Conservation (phyloP, 2,329 filamentous ascomycete genomes). For the Fonsecaea erecta region DNA sequence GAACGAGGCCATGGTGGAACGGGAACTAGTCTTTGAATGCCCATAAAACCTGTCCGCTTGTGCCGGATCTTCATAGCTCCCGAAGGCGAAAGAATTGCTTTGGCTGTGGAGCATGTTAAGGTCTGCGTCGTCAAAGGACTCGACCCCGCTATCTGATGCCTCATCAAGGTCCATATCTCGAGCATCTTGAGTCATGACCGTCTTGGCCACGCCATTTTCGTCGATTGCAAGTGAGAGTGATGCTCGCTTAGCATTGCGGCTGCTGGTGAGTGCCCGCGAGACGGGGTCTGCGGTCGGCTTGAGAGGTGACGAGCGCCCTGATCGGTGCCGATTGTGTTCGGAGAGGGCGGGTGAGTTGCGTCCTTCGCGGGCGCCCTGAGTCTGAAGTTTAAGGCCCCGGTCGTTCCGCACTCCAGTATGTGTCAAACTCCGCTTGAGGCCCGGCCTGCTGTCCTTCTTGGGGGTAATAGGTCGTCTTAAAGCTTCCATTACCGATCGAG, state of each 20-base stretch:
- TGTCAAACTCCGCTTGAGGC: conserved; percentile 48
- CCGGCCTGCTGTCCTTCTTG: conserved; percentile 40
- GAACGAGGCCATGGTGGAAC: conserved; percentile 48
- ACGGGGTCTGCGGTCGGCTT: conserved; percentile 39
- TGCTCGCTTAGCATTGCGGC: conserved; percentile 42
- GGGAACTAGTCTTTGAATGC: conserved; percentile 51
- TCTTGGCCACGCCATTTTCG: conserved; percentile 54
- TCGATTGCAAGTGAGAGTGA: conserved; percentile 55
- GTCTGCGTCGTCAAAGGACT: conserved; percentile 50
- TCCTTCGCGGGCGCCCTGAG: conserved; percentile 41
- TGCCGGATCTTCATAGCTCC: conserved; percentile 41
- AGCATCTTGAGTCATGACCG: conserved; percentile 42
- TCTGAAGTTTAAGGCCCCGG: conserved; percentile 40
- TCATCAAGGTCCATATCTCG: conserved; percentile 42
- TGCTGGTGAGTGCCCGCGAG: conserved; percentile 32
- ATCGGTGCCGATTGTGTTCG: conserved; percentile 46
- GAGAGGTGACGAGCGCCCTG: conserved; percentile 50
- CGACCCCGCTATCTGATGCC: conserved; percentile 50
- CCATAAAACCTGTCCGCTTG: conserved; percentile 38
- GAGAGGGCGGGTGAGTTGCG: conserved; percentile 16
- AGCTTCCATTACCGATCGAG: conserved; percentile 39
- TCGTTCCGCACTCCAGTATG: conserved; percentile 43
- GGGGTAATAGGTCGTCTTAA: conserved; percentile 35
- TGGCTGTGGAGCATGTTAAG: conserved; percentile 45
- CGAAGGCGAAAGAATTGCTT: conserved; percentile 48